Evolutionary conservation across 139 green algal genomes (phyloP), one percentile per base, ranked within the genome.

Genomic region (Chlamydomonas schloesseri): DNA sequence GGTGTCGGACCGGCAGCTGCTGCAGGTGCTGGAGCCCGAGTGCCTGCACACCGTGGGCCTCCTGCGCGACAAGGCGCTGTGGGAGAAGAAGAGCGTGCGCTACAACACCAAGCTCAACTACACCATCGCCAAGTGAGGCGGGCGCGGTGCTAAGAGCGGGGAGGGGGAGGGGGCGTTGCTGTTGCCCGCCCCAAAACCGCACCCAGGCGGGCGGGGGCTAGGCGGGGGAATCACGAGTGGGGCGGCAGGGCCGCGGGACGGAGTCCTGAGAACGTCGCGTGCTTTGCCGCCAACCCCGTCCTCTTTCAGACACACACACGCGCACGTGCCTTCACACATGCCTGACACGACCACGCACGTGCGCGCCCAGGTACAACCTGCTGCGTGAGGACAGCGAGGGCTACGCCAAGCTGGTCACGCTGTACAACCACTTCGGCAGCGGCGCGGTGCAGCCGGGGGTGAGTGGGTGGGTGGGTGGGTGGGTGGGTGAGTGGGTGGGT

Each of bases 351-450:
- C 9, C 13, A 4, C 24, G 17, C 62, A 34, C 62, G 3, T 3
- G 2, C 26, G 4, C 62, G 13, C 24, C 58, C 26, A 96, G 94
- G 91, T 99, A 95, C 93, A 99, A 99, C 81, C 90, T 99, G 50
- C 83, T 99, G 72, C 91, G 95, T 5, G 97, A 99, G 91, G 95
- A 98, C 85, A 95, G 86, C 50, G 97, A 99, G 89, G 97, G 97
- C 33, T 99, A 97, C 73, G 91, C 94, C 82, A 99, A 99, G 91
- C 91, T 98, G 84, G 62, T 97, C 42, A 84, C 78, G 15, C 47
- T 84, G 64, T 84, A 75, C 47, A 84, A 95, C 72, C 83, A 91
- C 77, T 89, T 91, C 81, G 78, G 83, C 2, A 34, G 81, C 33
- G 78, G 74, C 26, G 72, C 73, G 24, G 68, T 94, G 14, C 74